phyloP scores from a whole-genome alignment of 768 basidiomycete species.

The Erythrobasidium yunnanense region DNA sequence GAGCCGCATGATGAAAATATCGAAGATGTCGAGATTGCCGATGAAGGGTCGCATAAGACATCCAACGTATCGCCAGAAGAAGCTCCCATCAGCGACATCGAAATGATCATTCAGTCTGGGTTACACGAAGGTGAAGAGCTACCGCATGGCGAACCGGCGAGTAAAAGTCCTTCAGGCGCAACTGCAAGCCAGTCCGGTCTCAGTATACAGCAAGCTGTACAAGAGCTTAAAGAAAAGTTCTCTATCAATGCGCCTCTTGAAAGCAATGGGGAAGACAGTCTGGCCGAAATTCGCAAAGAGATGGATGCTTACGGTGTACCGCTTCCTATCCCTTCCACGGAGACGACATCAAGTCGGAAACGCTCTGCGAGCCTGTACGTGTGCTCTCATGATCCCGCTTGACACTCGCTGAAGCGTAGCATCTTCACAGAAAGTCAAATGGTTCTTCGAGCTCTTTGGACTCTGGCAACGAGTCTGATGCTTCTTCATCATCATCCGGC shows the following conservation, averaged over 20 bases:
- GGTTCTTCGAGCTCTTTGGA: neutral
- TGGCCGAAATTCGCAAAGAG: conserved; percentile 8
- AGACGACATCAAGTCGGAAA: neutral
- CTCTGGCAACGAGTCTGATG: neutral
- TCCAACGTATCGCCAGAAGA: too few relatives aligned
- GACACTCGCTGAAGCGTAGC: neutral
- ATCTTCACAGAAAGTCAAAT: neutral
- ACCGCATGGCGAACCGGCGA: too few relatives aligned
- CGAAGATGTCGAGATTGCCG: too few relatives aligned
- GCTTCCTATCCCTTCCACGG: neutral
- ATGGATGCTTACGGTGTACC: conserved; percentile 5
- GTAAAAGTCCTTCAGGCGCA: too few relatives aligned
- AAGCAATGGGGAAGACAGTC: neutral
- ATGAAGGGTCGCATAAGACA: too few relatives aligned
- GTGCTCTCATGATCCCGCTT: too few relatives aligned
- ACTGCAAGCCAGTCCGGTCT: too few relatives aligned
- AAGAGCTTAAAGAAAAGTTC: conserved; percentile 21
- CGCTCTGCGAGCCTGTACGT: neutral
- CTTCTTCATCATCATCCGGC: conserved; percentile 15
- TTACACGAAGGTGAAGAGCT: conserved; percentile 12
- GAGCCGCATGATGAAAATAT: too few relatives aligned
- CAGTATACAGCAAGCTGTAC: conserved; percentile 20
- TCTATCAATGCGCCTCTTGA: neutral
- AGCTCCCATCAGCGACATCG: too few relatives aligned
- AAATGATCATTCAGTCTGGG: conserved; percentile 11